Evolutionary conservation across 331 rosid genomes (phyloP), one percentile per base, ranked within the genome.

Genomic region (Malus hybrid): DNA sequence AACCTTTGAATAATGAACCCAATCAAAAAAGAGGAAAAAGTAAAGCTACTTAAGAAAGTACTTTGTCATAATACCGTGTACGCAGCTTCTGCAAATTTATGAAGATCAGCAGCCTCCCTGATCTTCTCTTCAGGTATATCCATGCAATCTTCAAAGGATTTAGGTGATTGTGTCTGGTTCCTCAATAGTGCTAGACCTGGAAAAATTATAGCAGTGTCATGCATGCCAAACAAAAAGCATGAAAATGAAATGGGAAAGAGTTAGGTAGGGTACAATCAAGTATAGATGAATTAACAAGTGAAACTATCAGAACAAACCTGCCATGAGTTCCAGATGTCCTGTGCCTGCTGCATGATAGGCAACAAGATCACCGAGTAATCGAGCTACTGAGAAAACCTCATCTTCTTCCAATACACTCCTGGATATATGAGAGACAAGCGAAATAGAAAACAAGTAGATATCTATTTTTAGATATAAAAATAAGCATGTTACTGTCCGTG

Each of bases 41-140:
- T 74, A 70, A 46, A 58, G 53, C 5, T 34, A 72, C 29, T 24
- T 70, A 16, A 56, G 55, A 29, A 71, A 71, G 61, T 14, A 77
- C 73, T 53, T 32, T 42, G 66, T 61, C 66, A 56, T 44, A 74
- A 33, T 91, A 91, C 98, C 72, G 98, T 93, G 84, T 93, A 93
- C 66, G 98, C 97, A 77, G 98, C 98, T 88, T 91, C 98, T 28
- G 97, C 97, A 82, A 87, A 93, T 78, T 89, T 91, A 88, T 91
- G 97, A 78, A 93, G 90, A 79, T 87, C 80, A 34, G 82, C 88
- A 77, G 98, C 98, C 85, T 91, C 98, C 86, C 75, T 83, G 73
- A 91, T 84, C 62, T 24, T 76, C 72, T 72, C 84, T 69, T 75
- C 83, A 53, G 97, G 91, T 76, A 87, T 86, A 77, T 86, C 90